phyloP scores from a whole-genome alignment of 768 basidiomycete species.

The Calocybe gangraenosa region DNA sequence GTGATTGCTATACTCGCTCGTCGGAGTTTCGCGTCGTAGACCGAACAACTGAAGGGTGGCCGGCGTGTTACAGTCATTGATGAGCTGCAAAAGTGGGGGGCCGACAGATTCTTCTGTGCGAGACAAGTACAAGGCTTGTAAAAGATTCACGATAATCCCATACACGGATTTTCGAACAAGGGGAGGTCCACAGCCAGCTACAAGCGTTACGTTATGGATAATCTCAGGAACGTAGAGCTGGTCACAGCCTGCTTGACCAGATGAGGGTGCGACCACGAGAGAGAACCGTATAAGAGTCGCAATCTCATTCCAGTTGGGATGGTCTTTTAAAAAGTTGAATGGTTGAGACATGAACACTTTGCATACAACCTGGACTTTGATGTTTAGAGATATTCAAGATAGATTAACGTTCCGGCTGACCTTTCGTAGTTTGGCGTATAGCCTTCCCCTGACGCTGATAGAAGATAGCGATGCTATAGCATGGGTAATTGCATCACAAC shows the following conservation, averaged over 20 bases:
- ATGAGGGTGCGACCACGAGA: constrained; percentile 66
- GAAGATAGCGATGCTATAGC: constrained; percentile 72
- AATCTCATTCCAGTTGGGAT: constrained; percentile 77
- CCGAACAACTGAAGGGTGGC: constrained; percentile 71
- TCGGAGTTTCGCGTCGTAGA: constrained; percentile 53
- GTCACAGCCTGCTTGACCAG: constrained; percentile 56
- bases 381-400: background rate
- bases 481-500: constrained; percentile 73
- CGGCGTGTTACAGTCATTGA: constrained; percentile 55
- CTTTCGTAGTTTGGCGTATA: constrained; percentile 78
- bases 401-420: constrained; percentile 29
- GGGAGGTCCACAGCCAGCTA: constrained; percentile 69
- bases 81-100: constrained; percentile 56
- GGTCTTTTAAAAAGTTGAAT: constrained; percentile 61
- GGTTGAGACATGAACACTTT: constrained; percentile 61
- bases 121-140: constrained; percentile 69
- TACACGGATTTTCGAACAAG: constrained; percentile 78
- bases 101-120: constrained; percentile 57
- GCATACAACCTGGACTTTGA: constrained; percentile 53
- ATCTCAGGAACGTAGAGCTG: constrained; percentile 84
- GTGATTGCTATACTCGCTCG: constrained; percentile 62
- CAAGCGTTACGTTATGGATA: constrained; percentile 73
- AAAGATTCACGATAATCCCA: constrained; percentile 75
- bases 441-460: constrained; percentile 71
- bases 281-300: constrained; percentile 75